Conservation (phyloP, 805 yeast species). For the Millerozyma miso region DNA sequence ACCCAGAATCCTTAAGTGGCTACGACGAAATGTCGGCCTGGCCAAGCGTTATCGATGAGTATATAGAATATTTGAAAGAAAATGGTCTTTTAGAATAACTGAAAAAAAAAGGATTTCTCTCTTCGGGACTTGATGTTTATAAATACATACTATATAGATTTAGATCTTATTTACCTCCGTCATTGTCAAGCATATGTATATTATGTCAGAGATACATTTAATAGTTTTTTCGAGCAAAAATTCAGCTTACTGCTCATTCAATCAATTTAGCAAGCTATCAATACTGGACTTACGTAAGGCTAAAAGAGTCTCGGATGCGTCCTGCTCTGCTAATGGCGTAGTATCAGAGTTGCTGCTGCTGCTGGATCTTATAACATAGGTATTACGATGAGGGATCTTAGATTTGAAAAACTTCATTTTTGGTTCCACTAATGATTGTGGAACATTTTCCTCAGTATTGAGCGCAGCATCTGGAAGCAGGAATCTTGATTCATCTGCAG, state of each 20-base stretch:
- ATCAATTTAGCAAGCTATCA: constrained; percentile 35
- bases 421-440: constrained; percentile 12
- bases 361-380: constrained; percentile 10
- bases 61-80: constrained; percentile 53
- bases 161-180: neutral
- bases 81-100: constrained; percentile 11
- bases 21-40: constrained; percentile 86
- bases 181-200: too few species aligned
- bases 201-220: neutral
- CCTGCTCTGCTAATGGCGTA: constrained; percentile 22
- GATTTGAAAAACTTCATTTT: constrained; percentile 28
- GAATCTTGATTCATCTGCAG: constrained; percentile 13
- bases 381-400: constrained; percentile 22
- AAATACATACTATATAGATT: neutral
- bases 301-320: constrained; percentile 36
- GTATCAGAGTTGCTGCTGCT: constrained; percentile 6
- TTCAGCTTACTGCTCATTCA: neutral
- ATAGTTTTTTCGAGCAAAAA: neutral
- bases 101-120: neutral
- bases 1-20: constrained; percentile 44
- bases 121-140: neutral
- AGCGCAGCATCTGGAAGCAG: constrained; percentile 39
- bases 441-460: constrained; percentile 9
- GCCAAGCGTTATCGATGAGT: constrained; percentile 88
- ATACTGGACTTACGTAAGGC: constrained; percentile 39